Evolutionary conservation across 2,329 filamentous ascomycete genomes (phyloP), one percentile per base, ranked within the genome.

Genomic region (Diaporthe australafricana): DNA sequence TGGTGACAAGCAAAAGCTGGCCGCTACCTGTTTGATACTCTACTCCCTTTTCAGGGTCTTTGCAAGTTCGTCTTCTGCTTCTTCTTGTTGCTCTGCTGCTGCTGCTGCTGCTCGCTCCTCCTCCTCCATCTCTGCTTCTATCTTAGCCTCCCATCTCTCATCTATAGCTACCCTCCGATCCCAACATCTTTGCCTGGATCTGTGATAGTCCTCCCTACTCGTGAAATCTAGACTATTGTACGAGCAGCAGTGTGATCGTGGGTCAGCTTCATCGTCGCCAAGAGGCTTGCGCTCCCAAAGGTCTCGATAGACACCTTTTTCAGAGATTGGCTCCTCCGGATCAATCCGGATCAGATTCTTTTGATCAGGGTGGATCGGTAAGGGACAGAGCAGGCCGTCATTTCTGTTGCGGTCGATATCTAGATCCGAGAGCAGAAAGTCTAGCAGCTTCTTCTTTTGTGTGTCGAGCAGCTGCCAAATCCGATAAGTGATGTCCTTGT

Each of bases 271-370:
- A 17, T 68, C 8, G 12, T 27, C 42, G 0, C 48, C 47, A 16
- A 73, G 72, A 11, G 68, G 69, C 63, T 56, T 75, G 32, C 79
- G 73, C 56, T 80, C 79, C 78, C 78, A 80, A 14, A 57, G 32
- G 55, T 80, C 76, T 11, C 78, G 74, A 63, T 78, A 81, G 0
- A 81, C 74, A 1, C 76, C 75, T 0, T 75, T 79, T 0, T 60
- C 62, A 3, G 48, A 35, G 17, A 78, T 75, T 0, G 73, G 72
- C 45, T 78, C 77, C 38, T 79, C 77, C 0, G 78, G 76, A 27
- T 80, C 79, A 4, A 79, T 73, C 9, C 78, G 75, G 7, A 55
- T 32, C 4, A 66, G 40, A 47, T 79, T 80, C 1, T 77, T 68
- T 9, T 71, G 8, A 38, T 73, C 70, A 11, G 40, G 72, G 0